phyloP scores from a whole-genome alignment of 179 eudicot species.

The Silene coronaria region DNA sequence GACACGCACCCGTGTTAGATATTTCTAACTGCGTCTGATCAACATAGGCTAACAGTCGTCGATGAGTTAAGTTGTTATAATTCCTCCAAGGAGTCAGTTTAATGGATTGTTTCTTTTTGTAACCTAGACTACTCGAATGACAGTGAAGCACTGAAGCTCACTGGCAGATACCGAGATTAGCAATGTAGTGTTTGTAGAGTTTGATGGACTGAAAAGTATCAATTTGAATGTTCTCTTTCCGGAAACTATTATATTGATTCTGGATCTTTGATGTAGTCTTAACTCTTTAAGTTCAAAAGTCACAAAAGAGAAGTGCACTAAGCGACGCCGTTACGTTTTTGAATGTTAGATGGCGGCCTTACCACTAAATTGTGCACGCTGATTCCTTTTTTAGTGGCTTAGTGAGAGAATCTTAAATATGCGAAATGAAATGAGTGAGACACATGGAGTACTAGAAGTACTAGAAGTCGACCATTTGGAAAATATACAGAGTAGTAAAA shows the following conservation, averaged over 20 bases:
- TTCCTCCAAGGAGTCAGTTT: not conserved
- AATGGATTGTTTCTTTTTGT: not conserved
- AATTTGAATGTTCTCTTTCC: not conserved
- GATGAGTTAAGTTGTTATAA: not conserved
- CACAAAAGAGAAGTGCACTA: not conserved
- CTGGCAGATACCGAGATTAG: not conserved
- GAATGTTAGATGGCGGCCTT: not conserved
- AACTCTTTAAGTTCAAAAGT: no score
- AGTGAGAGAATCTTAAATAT: no score
- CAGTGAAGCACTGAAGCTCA: not conserved
- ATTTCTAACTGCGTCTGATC: no score
- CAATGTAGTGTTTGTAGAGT: not conserved
- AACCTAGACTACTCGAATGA: not conserved
- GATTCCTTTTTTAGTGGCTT: not conserved
- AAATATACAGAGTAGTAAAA: no score
- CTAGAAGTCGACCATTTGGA: not conserved
- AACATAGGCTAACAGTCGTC: not conserved
- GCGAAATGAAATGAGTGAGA: not conserved
- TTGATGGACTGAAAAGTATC: not conserved
- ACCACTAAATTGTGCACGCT: not conserved
- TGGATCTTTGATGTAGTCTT: not conserved
- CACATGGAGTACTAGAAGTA: not conserved
- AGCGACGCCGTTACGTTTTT: not conserved
- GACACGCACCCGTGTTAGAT: no score
- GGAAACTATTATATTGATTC: not conserved